These are phyloP conservation scores for Trichoderma virens DNA, from an alignment of 495 filamentous ascomycete genomes.

Conservation along the genomic window DNA sequence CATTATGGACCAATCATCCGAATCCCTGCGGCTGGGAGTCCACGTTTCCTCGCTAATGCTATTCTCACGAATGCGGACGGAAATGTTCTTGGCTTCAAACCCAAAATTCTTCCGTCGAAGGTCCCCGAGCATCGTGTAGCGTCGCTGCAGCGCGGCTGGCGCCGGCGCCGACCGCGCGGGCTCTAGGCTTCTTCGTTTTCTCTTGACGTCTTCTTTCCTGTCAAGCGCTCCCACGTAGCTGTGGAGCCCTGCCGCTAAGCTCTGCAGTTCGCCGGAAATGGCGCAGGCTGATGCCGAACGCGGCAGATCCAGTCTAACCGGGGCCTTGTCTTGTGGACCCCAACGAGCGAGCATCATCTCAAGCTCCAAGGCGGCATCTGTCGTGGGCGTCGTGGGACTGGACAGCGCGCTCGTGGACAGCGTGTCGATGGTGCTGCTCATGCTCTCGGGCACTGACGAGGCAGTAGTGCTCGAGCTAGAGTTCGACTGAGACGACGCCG, in stretches of 20 bases:
- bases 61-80: conserved; percentile 1
- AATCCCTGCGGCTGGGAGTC: conserved; percentile 12
- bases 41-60: background rate
- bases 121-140: conserved; percentile 2
- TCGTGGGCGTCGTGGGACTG: background rate
- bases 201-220: background rate
- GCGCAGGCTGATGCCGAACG: background rate
- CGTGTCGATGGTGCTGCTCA: conserved; percentile 5
- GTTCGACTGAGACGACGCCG: conserved; percentile 14
- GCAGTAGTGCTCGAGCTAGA: conserved; percentile 34
- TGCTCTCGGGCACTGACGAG: conserved; percentile 3
- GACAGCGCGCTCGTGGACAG: background rate
- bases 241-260: conserved; percentile 3
- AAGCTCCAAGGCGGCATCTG: background rate
- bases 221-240: background rate
- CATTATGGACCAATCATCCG: conserved; percentile 9
- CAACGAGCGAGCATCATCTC: background rate
- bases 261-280: background rate
- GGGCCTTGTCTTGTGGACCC: background rate
- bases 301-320: conserved; percentile 1
- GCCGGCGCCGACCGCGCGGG: conserved; percentile 2
- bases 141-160: background rate
- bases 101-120: conserved; percentile 5
- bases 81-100: background rate
- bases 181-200: background rate